Evolutionary conservation across 2,329 filamentous ascomycete genomes (phyloP), one percentile per base, ranked within the genome.

Genomic region (Pyricularia pennisetigena): DNA sequence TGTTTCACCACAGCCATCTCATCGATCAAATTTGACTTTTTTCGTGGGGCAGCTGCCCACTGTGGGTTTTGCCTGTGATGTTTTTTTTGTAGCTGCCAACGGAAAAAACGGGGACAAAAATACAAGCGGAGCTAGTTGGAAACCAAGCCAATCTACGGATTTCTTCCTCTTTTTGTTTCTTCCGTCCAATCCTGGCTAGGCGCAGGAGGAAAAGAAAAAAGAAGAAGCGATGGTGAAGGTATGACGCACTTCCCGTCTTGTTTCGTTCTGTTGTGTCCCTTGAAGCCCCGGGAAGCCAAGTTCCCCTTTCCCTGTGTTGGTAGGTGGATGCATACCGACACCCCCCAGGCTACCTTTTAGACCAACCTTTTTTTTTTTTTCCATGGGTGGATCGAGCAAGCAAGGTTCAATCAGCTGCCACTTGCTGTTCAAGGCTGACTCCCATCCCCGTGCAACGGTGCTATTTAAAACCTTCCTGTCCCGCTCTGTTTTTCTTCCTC

Each of bases 221-320:
- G 28, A 12, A 28, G 57, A 61, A 61, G 57, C 57, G 23, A 61
- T 61, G 57, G 57, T 61, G 57, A 61, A 61, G 57, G n/a, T 66
- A 57, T 66, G 64, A 66, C 64, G 64, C 35, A 66, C 49, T 65
- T 66, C 23, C 64, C 64, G 64, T 66, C 57, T 61, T 61, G 57
- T 61, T 61, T 61, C 14, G 23, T 14, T 24, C 57, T 61, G 2
- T 28, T 28, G 64, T n/a, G 30, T 66, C 24, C 24, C 7, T 16
- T 41, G 64, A 54, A 32, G 30, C 20, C 32, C 30, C 26, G 64
- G 23, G 14, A 41, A 66, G 49, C 32, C 32, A 65, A 28, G 64
- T n/a, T 57, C 32, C 64, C 30, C 32, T 35, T 49, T 66, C 32
- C 64, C 24, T 41, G 35, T 41, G 64, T 14, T 54, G 64, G 64